phyloP scores from a whole-genome alignment of 139 green algal species.

The Asterochloris sp. region DNA sequence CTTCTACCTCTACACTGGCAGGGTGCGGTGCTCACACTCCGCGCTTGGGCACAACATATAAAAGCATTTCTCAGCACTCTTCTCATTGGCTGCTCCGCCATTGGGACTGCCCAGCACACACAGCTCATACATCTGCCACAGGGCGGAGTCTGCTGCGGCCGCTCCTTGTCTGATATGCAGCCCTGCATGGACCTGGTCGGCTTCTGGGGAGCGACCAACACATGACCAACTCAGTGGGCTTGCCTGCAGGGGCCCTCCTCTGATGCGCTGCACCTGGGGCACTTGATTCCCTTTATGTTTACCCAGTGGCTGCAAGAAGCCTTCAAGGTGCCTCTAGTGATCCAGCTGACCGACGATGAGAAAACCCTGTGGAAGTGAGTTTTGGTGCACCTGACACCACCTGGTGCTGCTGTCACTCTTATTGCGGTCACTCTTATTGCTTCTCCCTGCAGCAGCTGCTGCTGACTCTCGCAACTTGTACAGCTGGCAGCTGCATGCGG shows the following conservation, averaged over 20 bases:
- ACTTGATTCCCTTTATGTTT: constrained; percentile 98
- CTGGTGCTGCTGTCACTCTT: too few species aligned
- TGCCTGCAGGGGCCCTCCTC: constrained; percentile 81
- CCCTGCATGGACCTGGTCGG: too few species aligned
- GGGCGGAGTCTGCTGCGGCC: too few species aligned
- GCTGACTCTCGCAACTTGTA: too few species aligned
- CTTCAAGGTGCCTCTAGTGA: constrained; percentile 96
- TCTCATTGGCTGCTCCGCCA: too few species aligned
- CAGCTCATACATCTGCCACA: not conserved
- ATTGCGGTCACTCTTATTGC: too few species aligned
- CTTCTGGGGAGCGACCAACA: too few species aligned
- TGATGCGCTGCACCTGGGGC: constrained; percentile 94
- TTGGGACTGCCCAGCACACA: not conserved
- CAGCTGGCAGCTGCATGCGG: too few species aligned
- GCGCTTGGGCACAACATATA: not conserved
- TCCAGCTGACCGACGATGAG: constrained; percentile 98
- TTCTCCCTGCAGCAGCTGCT: too few species aligned
- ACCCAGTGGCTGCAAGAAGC: constrained; percentile 91
- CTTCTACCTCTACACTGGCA: constrained; percentile 97
- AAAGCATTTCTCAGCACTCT: not conserved
- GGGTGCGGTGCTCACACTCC: constrained; percentile 41
- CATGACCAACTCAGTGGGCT: not conserved
- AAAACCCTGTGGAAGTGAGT: constrained; percentile 86
- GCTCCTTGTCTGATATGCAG: too few species aligned
- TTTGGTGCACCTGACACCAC: not conserved